These are phyloP conservation scores for Aureobasidium sp. DNA, from an alignment of 2,329 filamentous ascomycete genomes.

Conservation along the genomic window DNA sequence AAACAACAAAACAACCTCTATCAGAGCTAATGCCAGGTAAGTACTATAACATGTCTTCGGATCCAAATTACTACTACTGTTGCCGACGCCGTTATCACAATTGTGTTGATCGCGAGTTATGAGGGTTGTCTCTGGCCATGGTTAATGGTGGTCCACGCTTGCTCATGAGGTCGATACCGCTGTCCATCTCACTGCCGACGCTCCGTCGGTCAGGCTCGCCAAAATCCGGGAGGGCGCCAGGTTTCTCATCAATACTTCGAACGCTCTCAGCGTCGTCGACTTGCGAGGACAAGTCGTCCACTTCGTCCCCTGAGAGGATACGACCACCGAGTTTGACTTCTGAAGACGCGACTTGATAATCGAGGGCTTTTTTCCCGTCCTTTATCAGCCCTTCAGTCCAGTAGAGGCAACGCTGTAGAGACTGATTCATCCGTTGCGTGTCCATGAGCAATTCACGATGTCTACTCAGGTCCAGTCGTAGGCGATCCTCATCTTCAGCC, in stretches of 20 bases:
- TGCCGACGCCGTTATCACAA: not conserved
- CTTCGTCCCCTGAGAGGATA: slow-evolving; percentile 58
- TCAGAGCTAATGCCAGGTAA: not conserved
- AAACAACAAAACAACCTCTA: not conserved
- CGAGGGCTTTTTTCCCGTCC: slow-evolving; percentile 78
- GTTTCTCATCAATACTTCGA: slow-evolving; percentile 18
- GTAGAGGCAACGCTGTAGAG: slow-evolving; percentile 76
- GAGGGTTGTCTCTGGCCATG: slow-evolving; percentile 11
- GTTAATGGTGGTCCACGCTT: slow-evolving; percentile 21
- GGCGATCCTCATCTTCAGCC: slow-evolving; percentile 69
- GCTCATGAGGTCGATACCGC: slow-evolving; percentile 21
- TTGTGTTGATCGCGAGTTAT: not conserved
- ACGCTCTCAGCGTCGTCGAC: slow-evolving; percentile 23
- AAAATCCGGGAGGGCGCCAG: slow-evolving; percentile 18
- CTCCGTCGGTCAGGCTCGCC: slow-evolving; percentile 14
- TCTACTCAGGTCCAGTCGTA: slow-evolving; percentile 78
- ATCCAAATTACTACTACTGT: not conserved
- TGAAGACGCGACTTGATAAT: slow-evolving; percentile 68
- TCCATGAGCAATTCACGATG: slow-evolving; percentile 84
- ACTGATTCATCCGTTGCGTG: slow-evolving; percentile 92
- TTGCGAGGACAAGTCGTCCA: slow-evolving; percentile 31
- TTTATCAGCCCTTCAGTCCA: slow-evolving; percentile 88
- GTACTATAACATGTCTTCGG: not conserved
- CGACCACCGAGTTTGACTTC: slow-evolving; percentile 77
- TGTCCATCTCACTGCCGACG: slow-evolving; percentile 24